Percentiles rank a stretch among this genome's conserved stretches.
These are phyloP conservation scores for Elongisporangium anandrum DNA, from an alignment of 352 stramenopile species.

Conservation along the genomic window DNA sequence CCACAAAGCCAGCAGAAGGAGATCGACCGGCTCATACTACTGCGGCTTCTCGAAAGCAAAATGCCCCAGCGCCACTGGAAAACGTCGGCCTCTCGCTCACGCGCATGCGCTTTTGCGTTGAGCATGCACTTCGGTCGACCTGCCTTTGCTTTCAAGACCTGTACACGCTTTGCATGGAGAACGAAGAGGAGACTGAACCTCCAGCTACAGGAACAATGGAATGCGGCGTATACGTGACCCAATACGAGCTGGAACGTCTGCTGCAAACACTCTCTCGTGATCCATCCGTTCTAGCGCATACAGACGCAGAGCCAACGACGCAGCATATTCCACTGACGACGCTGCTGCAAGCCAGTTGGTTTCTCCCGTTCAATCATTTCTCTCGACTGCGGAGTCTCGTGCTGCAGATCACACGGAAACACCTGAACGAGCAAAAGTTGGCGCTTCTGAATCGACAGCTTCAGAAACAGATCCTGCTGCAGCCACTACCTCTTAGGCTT, in stretches of 20 bases:
- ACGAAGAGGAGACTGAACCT: background rate
- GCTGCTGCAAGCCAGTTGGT: conserved; percentile 53
- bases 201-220: background rate
- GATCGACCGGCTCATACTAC: conserved; percentile 4
- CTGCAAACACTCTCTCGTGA: conserved; percentile 15
- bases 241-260: conserved; percentile 49
- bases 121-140: conserved; percentile 40
- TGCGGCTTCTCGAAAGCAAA: background rate
- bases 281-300: conserved; percentile 8
- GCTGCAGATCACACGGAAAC: conserved; percentile 48
- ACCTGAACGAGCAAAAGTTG: conserved; percentile 50
- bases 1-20: conserved; percentile 2
- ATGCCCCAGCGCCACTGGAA: conserved; percentile 27
- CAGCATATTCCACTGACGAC: conserved; percentile 16
- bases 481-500: conserved; percentile 29
- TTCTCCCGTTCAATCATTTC: conserved; percentile 57
- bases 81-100: conserved; percentile 38
- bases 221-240: conserved; percentile 42
- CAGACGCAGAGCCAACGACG: background rate
- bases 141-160: conserved; percentile 37
- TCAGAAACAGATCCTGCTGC: conserved; percentile 39
- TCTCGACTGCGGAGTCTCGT: conserved; percentile 34
- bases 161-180: conserved; percentile 19
- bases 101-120: conserved; percentile 42
- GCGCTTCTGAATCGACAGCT: conserved; percentile 41